Evolutionary conservation across 805 yeast species (phyloP).

Genomic region (Metahyphopichia silvanorum): DNA sequence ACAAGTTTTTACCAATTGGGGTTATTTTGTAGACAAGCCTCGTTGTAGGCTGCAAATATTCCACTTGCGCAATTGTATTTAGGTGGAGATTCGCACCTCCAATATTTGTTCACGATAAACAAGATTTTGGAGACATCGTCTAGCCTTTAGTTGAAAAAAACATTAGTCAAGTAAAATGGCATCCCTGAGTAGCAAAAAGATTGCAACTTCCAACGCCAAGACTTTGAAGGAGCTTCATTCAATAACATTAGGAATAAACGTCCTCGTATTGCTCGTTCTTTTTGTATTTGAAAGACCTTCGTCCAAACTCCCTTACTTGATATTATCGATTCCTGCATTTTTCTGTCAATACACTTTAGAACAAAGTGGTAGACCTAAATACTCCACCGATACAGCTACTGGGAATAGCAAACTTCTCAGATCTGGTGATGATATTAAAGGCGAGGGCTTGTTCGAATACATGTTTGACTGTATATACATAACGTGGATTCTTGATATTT

Average conservation of each 20-base stretch:
- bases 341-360: conserved; percentile 54
- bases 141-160: not conserved
- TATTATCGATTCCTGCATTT: conserved; percentile 35
- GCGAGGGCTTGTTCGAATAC: conserved; percentile 67
- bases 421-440: conserved; percentile 61
- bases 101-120: too few species aligned
- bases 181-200: conserved; percentile 54
- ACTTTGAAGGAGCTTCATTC: conserved; percentile 38
- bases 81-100: too few species aligned
- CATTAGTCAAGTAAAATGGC: conserved; percentile 49
- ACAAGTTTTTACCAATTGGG: too few species aligned
- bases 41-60: too few species aligned
- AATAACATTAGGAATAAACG: conserved; percentile 33
- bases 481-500: conserved; percentile 55
- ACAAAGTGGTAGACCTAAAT: conserved; percentile 58
- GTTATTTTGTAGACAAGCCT: too few species aligned
- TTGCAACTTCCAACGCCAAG: conserved; percentile 39
- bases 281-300: conserved; percentile 44
- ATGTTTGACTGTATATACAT: conserved; percentile 67
- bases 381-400: conserved; percentile 32
- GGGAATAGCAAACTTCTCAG: conserved; percentile 34
- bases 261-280: conserved; percentile 33
- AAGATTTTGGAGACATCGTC: too few species aligned
- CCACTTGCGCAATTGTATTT: not conserved
- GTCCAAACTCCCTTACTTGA: conserved; percentile 35